Conservation (phyloP, 176 grass and related monocot genomes). For the Panicum miliaceum region DNA sequence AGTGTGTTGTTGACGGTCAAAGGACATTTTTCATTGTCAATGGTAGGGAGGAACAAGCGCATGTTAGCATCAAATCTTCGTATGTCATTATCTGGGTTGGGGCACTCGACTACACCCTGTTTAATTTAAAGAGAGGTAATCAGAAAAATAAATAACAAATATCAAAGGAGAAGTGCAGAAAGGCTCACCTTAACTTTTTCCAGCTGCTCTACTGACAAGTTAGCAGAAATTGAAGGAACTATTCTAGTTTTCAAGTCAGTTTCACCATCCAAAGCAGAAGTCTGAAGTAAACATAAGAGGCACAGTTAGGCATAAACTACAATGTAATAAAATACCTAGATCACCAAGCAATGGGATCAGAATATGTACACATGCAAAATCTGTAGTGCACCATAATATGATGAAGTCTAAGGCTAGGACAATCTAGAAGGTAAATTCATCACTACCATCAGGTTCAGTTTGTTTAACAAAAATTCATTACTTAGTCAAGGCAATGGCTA, state of each 20-base stretch:
- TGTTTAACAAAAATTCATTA: slow-evolving; percentile 13
- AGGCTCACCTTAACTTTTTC: slow-evolving; percentile 68
- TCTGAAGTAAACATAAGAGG: slow-evolving; percentile 50
- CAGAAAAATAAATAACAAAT: slow-evolving; percentile 41
- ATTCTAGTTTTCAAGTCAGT: slow-evolving; percentile 86
- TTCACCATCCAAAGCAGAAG: slow-evolving; percentile 96
- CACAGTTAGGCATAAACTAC: slow-evolving; percentile 16
- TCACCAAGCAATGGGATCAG: slow-evolving; percentile 5
- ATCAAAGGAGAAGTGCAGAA: slow-evolving; percentile 36
- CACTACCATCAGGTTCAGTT: background rate
- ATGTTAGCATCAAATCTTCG: slow-evolving; percentile 93
- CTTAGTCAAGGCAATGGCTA: background rate
- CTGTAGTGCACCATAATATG: background rate
- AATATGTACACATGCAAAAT: slow-evolving; percentile 8
- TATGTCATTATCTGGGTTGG: slow-evolving; percentile 91
- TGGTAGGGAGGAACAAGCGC: slow-evolving; percentile 65
- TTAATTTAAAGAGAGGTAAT: slow-evolving; percentile 39
- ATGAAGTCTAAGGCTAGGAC: background rate
- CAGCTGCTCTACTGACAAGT: slow-evolving; percentile 59
- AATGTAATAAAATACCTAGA: slow-evolving; percentile 1
- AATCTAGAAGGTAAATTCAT: background rate
- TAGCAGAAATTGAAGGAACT: slow-evolving; percentile 70
- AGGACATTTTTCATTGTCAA: slow-evolving; percentile 73
- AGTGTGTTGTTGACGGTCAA: slow-evolving; percentile 90
- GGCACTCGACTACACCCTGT: slow-evolving; percentile 90